Base-by-base conservation (phyloP, 129 eudicot species). In the Kitagawia praeruptora region DNA sequence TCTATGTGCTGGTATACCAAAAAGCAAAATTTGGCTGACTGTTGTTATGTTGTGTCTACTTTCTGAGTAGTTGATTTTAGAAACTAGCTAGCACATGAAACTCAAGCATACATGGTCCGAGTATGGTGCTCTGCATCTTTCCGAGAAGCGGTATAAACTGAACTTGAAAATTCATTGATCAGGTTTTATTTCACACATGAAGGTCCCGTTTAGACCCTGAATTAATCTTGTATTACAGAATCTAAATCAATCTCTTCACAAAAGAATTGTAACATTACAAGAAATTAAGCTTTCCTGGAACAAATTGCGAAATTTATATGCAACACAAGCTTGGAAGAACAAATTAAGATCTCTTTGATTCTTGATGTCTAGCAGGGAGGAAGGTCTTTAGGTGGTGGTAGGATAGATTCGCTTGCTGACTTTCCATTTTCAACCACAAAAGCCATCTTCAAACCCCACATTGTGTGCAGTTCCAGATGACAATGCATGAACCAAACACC, bases 401-500 rank as follows among this genome's bases (percentile, higher is more conserved):
- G 74, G 61, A 80, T 44, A 3, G 83, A 80, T 80, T 80, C 78
- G 56, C 51, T 71, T 16, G 77, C 70, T 1, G 53, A 49, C 77
- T 80, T 80, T 2, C 89, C 89, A 71, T 86, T 78, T 72, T 86
- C 87, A 16, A 87, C 90, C 37, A 84, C 90, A 87, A 87, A 87
- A 9, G 87, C 90, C 31, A 86, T 87, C 84, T 87, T 87, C 74
- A 87, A 67, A 6, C 85, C 90, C 90, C 90, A 87, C 19, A 82
- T 84, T 3, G 90, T 87, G 78, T 87, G 90, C 8, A 87, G 84
- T 82, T 84, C 90, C 69, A 87, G 19, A 84, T 87, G 90, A 79
- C 90, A 87, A 71, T 87, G 87, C 77, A 87, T 84, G 80, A 87
- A 84, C 87, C 90, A 87, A 76, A 87, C 90, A 79, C 87, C 89